Evolutionary conservation across 176 grass and related monocot genomes (phyloP), one percentile per base, ranked within the genome.

Genomic region (Carex parvula): DNA sequence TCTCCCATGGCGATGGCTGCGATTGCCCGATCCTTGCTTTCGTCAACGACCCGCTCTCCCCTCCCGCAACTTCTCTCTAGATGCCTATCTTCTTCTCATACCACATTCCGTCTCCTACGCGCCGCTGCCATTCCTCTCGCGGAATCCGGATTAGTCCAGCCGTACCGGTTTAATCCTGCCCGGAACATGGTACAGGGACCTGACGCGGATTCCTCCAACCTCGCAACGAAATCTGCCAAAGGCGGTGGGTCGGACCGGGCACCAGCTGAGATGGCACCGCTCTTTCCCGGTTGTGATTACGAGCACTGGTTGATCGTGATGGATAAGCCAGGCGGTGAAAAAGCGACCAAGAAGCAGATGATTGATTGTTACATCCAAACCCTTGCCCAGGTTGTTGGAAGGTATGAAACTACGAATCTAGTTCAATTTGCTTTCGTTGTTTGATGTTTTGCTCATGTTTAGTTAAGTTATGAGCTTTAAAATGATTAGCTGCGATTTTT

Each of bases 271-370:
- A 90, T 90, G 90, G 86, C 80, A 41, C 90, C 92, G 54, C 82
- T 95, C 13, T 92, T 95, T 62, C 93, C 93, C 0, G 90, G 93
- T 2, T 95, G 93, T 64, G 93, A 95, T 88, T 92, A 92, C 68
- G 87, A 92, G 79, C 93, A 95, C 81, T 95, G 93, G 90, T 82
- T 95, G 79, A 92, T 95, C 68, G 93, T 95, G 9, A 95, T 95
- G 93, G 93, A 95, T 84, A 92, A 92, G 74, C 93, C 91, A 6
- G 89, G 91, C 0, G 87, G 91, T 2, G 90, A 90, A 72, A 87
- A 85, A 20, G 90, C 93, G 44, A 91, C 24, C 67, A 92, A 91
- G 86, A 89, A 92, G 83, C 89, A 92, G 93, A 95, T 95, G 90
- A 89, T 95, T 53, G 87, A 92, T 79, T 91, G 86, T 79, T 95